Evolutionary conservation across 306 rosid species (phyloP).

Genomic region (Trifolium repens): DNA sequence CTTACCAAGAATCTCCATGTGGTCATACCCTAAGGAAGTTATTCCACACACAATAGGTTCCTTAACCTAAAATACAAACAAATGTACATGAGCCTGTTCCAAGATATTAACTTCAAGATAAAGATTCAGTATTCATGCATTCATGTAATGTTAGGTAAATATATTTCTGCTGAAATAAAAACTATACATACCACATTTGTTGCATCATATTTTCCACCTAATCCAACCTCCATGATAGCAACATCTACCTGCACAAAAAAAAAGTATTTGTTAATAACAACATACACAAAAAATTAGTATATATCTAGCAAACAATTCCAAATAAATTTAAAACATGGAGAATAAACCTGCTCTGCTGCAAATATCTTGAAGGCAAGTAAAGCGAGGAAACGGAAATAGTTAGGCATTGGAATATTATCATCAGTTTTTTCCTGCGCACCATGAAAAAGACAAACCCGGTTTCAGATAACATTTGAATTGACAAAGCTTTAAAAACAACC

Average conservation of each 20-base stretch:
- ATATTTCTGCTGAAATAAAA: slow-evolving; percentile 29
- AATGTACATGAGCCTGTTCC: slow-evolving; percentile 25
- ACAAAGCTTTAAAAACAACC: too few species aligned
- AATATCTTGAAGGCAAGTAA: slow-evolving; percentile 94
- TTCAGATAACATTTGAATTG: too few species aligned
- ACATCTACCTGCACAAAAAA: slow-evolving; percentile 72
- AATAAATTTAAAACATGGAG: too few species aligned
- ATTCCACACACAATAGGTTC: slow-evolving; percentile 88
- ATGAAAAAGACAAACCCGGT: slow-evolving; percentile 18
- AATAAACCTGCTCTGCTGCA: slow-evolving; percentile 80
- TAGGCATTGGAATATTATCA: slow-evolving; percentile 79
- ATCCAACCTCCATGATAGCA: slow-evolving; percentile 91
- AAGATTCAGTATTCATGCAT: slow-evolving; percentile 13
- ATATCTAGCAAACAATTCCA: too few species aligned
- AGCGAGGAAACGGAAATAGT: slow-evolving; percentile 87
- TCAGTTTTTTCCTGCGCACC: slow-evolving; percentile 64
- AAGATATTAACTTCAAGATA: slow-evolving; percentile 31
- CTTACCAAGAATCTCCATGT: slow-evolving; percentile 99
- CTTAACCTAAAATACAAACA: slow-evolving; percentile 52
- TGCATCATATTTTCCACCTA: slow-evolving; percentile 90
- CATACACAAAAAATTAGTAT: too few species aligned
- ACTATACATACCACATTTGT: slow-evolving; percentile 78
- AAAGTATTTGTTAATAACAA: too few species aligned
- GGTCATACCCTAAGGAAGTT: slow-evolving; percentile 97
- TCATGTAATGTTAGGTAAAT: not conserved